Base-by-base conservation (phyloP, 306 rosid genomes). In the Luffa aegyptiaca region DNA sequence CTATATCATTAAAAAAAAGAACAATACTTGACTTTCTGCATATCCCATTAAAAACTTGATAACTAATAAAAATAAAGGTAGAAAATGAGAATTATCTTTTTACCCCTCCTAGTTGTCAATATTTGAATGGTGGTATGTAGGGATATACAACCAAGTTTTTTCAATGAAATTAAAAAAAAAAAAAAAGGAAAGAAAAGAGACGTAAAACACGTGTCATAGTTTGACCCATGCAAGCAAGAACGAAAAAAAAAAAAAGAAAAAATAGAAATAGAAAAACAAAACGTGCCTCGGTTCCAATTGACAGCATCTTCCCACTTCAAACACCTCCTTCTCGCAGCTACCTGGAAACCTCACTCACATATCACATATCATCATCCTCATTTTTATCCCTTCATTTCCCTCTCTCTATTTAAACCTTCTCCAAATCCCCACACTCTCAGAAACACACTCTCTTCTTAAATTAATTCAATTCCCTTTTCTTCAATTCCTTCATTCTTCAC, bases 231-330 rank as follows among this genome's bases (percentile, higher is more conserved):
- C 56, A 45, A 45, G 6, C 0, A 42, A 17, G 61, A 71, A 12
- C 3, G 2, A 5, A 56, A 56, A 5, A 6, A 9, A 39, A 0
- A 10, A 20, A 9, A 86, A 65, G 8, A 46, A 46, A 10, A 46
- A 46, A 46, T 10, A 46, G 6, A 2, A 16, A 11, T 52, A 26
- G 5, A 35, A 0, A 16, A 49, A 33, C 18, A 31, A 35, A 87
- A 74, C 77, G 83, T 76, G 84, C 69, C 48, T 55, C 46, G 78
- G 87, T 88, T 45, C 75, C 80, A 89, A 87, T 57, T 82, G 91
- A 81, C 93, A 90, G 93, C 93, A 78, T 80, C 82, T 88, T 86
- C 68, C 89, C 90, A 88, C 90, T 87, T 70, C 10, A 5, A 45
- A 45, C 3, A 3, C 42, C 42, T 6, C 55, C 3, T 7, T 5